phyloP scores from a whole-genome alignment of 768 basidiomycete species.

The Hygrophorus russula region DNA sequence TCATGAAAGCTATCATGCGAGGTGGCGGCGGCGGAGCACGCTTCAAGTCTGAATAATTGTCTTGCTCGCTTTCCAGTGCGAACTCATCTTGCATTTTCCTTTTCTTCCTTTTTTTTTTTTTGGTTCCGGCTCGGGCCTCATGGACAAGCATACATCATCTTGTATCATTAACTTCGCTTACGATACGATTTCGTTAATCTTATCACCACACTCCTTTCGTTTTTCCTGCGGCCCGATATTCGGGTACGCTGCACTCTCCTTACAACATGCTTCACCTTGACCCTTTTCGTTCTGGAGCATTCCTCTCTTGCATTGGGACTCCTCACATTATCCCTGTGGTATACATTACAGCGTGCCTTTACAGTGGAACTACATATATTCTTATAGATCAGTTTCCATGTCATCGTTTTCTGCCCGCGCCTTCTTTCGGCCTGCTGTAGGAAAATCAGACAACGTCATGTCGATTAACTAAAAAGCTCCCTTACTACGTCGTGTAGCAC shows the following conservation, averaged over 20 bases:
- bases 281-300: not conserved
- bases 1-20: constrained; percentile 79
- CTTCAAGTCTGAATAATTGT: constrained; percentile 26
- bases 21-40: constrained; percentile 57
- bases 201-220: not conserved
- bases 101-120: not conserved
- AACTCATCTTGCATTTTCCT: not conserved
- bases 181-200: not conserved
- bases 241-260: not conserved
- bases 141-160: not conserved
- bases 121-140: too few relatives aligned
- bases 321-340: not conserved
- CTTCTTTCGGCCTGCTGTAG: constrained; percentile 12
- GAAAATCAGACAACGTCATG: not conserved
- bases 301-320: not conserved
- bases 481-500: constrained; percentile 39
- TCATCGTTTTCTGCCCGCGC: constrained; percentile 10
- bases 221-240: not conserved
- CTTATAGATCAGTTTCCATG: constrained; percentile 7
- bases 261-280: not conserved
- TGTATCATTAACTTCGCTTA: not conserved
- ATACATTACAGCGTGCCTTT: not conserved
- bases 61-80: not conserved
- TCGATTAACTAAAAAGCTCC: not conserved
- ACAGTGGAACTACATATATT: not conserved